Evolutionary conservation across 2,329 filamentous ascomycete species (phyloP).

Genomic region (Colletotrichum neosansevieriae): DNA sequence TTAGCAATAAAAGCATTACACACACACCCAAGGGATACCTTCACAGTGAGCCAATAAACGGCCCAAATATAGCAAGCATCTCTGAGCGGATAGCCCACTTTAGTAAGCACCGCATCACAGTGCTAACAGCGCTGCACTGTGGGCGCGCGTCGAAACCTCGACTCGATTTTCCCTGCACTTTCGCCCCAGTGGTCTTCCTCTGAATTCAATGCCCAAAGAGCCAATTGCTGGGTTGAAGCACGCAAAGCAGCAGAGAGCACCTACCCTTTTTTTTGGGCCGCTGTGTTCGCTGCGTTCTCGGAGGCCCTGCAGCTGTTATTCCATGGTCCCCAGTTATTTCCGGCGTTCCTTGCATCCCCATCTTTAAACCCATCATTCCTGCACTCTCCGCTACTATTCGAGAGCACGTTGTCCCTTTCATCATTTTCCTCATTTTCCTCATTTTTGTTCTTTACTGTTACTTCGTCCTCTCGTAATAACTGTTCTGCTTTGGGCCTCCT

Average conservation of each 20-base stretch:
- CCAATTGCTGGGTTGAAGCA: too few relatives aligned
- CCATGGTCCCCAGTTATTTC: conserved; percentile 18
- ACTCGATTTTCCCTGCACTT: not conserved
- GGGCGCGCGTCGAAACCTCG: conserved; percentile 24
- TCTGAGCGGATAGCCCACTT: not conserved
- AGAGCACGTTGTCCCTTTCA: not conserved
- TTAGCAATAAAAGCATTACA: too few relatives aligned
- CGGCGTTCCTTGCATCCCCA: conserved; percentile 2
- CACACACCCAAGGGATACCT: too few relatives aligned
- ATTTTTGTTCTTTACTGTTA: not conserved
- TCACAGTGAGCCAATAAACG: not conserved
- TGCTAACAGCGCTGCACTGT: not conserved
- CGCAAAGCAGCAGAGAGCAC: too few relatives aligned
- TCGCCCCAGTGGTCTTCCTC: conserved; percentile 3
- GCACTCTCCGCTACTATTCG: conserved; percentile 2
- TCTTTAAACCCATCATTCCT: conserved; percentile 20
- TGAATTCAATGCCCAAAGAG: conserved; percentile 14
- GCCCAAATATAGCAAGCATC: conserved; percentile 13
- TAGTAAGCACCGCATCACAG: conserved; percentile 1
- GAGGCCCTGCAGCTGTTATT: conserved; percentile 8
- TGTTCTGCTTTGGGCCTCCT: not conserved
- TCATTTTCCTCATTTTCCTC: not conserved
- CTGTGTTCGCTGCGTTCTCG: not conserved
- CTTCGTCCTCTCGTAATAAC: conserved; percentile 17
- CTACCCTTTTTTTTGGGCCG: too few relatives aligned